These are phyloP conservation scores for Pseudocercospora fijiensis DNA, from an alignment of 2,329 filamentous ascomycete genomes.

Conservation along the genomic window DNA sequence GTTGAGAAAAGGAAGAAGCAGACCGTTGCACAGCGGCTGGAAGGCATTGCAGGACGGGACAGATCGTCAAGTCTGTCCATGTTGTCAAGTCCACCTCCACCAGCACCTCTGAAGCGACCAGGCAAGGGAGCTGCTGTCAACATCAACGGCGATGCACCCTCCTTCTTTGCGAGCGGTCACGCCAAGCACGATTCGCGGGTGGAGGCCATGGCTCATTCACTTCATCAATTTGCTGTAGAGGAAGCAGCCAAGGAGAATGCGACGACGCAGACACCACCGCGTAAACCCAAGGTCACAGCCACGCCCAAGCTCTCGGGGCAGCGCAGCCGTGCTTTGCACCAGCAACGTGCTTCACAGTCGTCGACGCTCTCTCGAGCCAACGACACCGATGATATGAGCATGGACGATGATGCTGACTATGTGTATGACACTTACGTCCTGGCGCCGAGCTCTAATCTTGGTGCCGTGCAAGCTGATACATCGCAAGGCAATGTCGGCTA, in stretches of 20 bases:
- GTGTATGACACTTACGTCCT: constrained; percentile 64
- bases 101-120: constrained; percentile 27
- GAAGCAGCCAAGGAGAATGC: constrained; percentile 24
- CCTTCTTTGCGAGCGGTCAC: constrained; percentile 1
- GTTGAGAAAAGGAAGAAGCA: constrained; percentile 27
- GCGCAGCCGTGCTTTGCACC: constrained; percentile 32
- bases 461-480: constrained; percentile 32
- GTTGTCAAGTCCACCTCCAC: not conserved
- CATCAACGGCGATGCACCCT: constrained; percentile 2
- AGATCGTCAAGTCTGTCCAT: constrained; percentile 12
- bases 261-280: not conserved
- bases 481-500: constrained; percentile 44
- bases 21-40: constrained; percentile 17
- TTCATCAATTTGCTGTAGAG: constrained; percentile 34
- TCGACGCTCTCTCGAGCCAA: constrained; percentile 7
- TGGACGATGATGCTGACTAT: constrained; percentile 54
- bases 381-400: constrained; percentile 40
- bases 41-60: constrained; percentile 11
- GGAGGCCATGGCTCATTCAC: constrained; percentile 28
- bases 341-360: constrained; percentile 20
- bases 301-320: constrained; percentile 31
- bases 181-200: constrained; percentile 6
- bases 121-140: constrained; percentile 26
- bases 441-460: constrained; percentile 34
- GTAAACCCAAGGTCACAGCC: constrained; percentile 28